Evolutionary conservation across 1,284 basidiomycete species (phyloP).

Genomic region (Porodaedalea pini): DNA sequence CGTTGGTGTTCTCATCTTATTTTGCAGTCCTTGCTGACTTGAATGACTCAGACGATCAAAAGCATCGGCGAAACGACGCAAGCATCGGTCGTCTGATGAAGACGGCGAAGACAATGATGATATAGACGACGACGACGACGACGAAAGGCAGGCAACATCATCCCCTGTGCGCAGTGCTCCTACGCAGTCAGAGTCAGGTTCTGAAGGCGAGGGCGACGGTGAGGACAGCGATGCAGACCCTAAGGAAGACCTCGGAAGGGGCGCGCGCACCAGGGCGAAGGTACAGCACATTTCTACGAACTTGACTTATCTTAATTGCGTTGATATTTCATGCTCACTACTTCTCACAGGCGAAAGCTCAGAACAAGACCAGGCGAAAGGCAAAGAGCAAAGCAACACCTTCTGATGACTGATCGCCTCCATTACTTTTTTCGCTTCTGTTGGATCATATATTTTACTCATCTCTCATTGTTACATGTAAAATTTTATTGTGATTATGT

Average conservation of each 20-base stretch:
- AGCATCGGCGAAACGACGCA: conserved; percentile 27
- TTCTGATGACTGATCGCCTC: conserved; percentile 5
- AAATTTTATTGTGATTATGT: neutral
- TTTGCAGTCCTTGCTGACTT: neutral
- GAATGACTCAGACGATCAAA: conserved; percentile 3
- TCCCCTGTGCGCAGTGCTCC: conserved; percentile 6
- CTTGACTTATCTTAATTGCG: too few species aligned
- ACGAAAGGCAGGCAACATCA: conserved; percentile 11
- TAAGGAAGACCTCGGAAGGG: conserved; percentile 22
- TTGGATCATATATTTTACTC: neutral
- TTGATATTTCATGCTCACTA: too few species aligned
- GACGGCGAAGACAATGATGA: conserved; percentile 20
- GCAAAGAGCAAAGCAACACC: neutral
- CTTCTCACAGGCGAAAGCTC: conserved; percentile 5
- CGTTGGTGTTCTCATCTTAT: neutral
- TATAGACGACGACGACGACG: neutral
- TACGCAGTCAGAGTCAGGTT: conserved; percentile 12
- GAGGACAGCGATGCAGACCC: conserved; percentile 3
- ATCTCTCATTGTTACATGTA: neutral
- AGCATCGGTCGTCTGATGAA: conserved; percentile 22
- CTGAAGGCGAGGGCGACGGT: conserved; percentile 9
- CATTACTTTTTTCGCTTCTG: neutral
- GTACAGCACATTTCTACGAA: conserved; percentile 13
- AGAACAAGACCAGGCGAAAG: conserved; percentile 9
- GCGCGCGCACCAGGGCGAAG: conserved; percentile 24